Evolutionary conservation across 2,329 filamentous ascomycete species (phyloP).

Genomic region (Sarocladiaceae sp.): DNA sequence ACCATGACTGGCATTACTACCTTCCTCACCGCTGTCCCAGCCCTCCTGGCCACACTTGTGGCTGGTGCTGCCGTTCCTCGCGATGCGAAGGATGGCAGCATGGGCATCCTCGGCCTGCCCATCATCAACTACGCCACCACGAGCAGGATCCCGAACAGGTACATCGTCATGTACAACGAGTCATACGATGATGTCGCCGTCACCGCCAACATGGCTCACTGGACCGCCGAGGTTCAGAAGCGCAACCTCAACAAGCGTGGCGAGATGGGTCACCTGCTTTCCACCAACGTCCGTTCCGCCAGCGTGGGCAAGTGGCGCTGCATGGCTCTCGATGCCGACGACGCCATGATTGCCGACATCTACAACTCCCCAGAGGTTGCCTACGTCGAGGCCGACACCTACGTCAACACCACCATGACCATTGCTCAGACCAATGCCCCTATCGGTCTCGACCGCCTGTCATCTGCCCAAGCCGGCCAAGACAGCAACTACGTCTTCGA

Average conservation of each 20-base stretch:
- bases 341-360: slow-evolving; percentile 42
- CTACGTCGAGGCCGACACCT: slow-evolving; percentile 48
- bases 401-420: slow-evolving; percentile 35
- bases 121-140: slow-evolving; percentile 42
- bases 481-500: slow-evolving; percentile 39
- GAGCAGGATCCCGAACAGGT: slow-evolving; percentile 48
- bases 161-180: slow-evolving; percentile 60
- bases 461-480: slow-evolving; percentile 30
- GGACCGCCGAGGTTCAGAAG: slow-evolving; percentile 45
- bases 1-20: slow-evolving; percentile 21
- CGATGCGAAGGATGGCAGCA: slow-evolving; percentile 16
- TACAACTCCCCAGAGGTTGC: slow-evolving; percentile 41
- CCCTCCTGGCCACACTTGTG: slow-evolving; percentile 21
- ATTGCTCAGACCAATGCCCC: slow-evolving; percentile 48
- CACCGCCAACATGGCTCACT: slow-evolving; percentile 39
- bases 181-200: slow-evolving; percentile 43
- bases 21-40: slow-evolving; percentile 19
- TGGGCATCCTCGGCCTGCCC: slow-evolving; percentile 37
- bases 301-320: slow-evolving; percentile 45
- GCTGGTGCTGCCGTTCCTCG: slow-evolving; percentile 13
- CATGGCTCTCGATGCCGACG: slow-evolving; percentile 46
- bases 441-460: slow-evolving; percentile 47
- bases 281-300: slow-evolving; percentile 39
- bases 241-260: slow-evolving; percentile 50
- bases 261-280: slow-evolving; percentile 39